phyloP scores from a whole-genome alignment of 2,329 filamentous ascomycete genomes.

The Periconia macrospinosa region DNA sequence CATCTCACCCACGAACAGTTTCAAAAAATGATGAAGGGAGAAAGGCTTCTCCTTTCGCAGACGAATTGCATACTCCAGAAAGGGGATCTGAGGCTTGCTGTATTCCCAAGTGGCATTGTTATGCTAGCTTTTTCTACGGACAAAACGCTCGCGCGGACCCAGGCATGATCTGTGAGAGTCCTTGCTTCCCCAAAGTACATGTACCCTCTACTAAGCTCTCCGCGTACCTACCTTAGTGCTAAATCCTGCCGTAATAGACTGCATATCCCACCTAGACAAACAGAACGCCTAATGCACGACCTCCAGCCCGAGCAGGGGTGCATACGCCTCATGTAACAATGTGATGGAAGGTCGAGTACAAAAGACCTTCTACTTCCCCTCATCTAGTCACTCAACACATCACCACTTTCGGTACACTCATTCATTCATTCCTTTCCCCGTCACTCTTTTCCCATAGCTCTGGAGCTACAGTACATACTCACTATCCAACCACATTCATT shows the following conservation, averaged over 20 bases:
- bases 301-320: slow-evolving; percentile 11
- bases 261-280: slow-evolving; percentile 12
- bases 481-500: slow-evolving; percentile 13
- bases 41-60: too few relatives aligned
- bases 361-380: slow-evolving; percentile 15
- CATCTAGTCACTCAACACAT: neutral
- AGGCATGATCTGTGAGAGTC: neutral
- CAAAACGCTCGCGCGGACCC: neutral
- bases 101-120: neutral
- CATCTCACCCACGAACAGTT: too few relatives aligned
- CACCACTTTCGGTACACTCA: neutral
- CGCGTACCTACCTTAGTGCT: slow-evolving; percentile 23
- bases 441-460: slow-evolving; percentile 29
- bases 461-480: slow-evolving; percentile 29
- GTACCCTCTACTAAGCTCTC: neutral
- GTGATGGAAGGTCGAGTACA: slow-evolving; percentile 13
- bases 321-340: slow-evolving; percentile 4
- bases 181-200: neutral
- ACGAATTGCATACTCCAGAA: neutral
- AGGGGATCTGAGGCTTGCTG: neutral
- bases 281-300: slow-evolving; percentile 8
- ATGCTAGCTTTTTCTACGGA: neutral
- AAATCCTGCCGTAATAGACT: slow-evolving; percentile 12
- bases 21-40: too few relatives aligned
- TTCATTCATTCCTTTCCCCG: slow-evolving; percentile 4